Conservation (phyloP, 345 rosid species). For the Linum usitatissimum region DNA sequence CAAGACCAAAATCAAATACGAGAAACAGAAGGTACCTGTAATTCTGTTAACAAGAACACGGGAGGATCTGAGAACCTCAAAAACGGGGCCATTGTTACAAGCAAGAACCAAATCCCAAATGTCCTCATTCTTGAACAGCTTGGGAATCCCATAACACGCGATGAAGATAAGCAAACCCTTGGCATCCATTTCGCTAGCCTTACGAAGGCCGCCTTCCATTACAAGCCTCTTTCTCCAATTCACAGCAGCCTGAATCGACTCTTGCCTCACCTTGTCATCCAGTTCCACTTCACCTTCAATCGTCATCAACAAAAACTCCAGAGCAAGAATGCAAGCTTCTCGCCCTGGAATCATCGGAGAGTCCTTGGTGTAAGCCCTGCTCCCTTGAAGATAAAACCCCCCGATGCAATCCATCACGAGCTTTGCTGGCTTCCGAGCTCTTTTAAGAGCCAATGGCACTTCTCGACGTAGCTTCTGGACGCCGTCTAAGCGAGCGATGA, state of each 20-base stretch:
- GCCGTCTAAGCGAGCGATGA: slow-evolving; percentile 27
- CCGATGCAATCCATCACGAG: slow-evolving; percentile 68
- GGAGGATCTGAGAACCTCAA: slow-evolving; percentile 34
- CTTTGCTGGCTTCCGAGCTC: slow-evolving; percentile 46
- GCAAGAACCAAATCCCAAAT: slow-evolving; percentile 41
- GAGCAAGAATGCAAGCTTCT: slow-evolving; percentile 37
- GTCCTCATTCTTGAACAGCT: slow-evolving; percentile 33
- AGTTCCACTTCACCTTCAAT: slow-evolving; percentile 7
- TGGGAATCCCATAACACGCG: slow-evolving; percentile 60
- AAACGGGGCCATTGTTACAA: slow-evolving; percentile 33
- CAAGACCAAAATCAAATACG: background rate
- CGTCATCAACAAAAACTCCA: slow-evolving; percentile 45
- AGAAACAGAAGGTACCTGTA: slow-evolving; percentile 31
- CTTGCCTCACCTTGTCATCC: slow-evolving; percentile 19
- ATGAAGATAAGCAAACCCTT: slow-evolving; percentile 59
- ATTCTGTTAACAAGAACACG: slow-evolving; percentile 30
- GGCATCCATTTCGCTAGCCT: slow-evolving; percentile 43
- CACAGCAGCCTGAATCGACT: slow-evolving; percentile 42
- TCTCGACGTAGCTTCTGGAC: slow-evolving; percentile 34
- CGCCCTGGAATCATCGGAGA: slow-evolving; percentile 43
- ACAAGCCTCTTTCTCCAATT: slow-evolving; percentile 59
- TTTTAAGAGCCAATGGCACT: slow-evolving; percentile 41
- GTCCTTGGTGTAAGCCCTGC: slow-evolving; percentile 34
- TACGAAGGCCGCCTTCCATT: slow-evolving; percentile 46
- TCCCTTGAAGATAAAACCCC: slow-evolving; percentile 49